Evolutionary conservation across 192 early-diverging fungal species (phyloP), one percentile per base, ranked within the genome.

Genomic region (Backusella westeae): DNA sequence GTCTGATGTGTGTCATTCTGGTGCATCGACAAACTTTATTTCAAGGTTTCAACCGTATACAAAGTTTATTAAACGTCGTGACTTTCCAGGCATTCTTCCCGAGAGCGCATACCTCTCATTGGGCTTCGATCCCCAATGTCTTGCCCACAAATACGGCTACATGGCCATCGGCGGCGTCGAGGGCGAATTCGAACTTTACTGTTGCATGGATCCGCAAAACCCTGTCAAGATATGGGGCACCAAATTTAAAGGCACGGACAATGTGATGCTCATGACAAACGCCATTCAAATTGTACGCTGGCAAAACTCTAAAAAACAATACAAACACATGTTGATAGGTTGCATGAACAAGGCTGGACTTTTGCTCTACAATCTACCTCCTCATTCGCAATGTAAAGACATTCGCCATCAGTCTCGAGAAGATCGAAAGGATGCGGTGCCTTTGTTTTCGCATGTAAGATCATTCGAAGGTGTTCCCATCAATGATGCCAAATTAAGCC

Each of bases 401-500:
- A 42, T 67, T 1, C 36, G 17, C 38, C 21, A 19, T 15, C 53
- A 69, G 17, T 63, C 56, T 14, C 8, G 26, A 63, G 21, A 36
- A 12, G 26, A 68, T 56, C 19, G 36, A 38, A 8, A 34, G 7
- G n/a, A 46, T 6, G 23, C 34, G 4, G 26, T 36, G 6, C 21
- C 39, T 19, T 44, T 69, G 34, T 38, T 49, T 53, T 67, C 69
- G 23, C 75, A 81, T 29, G 42, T 76, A 46, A 73, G 68, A 53
- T 74, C 23, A 70, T 87, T 74, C 38, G 34, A 41, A 46, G 46
- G 68, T 2, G 76, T 69, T 26, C 41, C 72, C 0, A 75, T 87
- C 75, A 87, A 87, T 41, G 86, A 87, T 67, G 82, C 84, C 72
- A 82, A 76, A 65, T 81, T 77, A 36, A 84, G 82, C 10, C 86